Evolutionary conservation across 495 filamentous ascomycete genomes (phyloP).

Genomic region (Neurospora terricola): DNA sequence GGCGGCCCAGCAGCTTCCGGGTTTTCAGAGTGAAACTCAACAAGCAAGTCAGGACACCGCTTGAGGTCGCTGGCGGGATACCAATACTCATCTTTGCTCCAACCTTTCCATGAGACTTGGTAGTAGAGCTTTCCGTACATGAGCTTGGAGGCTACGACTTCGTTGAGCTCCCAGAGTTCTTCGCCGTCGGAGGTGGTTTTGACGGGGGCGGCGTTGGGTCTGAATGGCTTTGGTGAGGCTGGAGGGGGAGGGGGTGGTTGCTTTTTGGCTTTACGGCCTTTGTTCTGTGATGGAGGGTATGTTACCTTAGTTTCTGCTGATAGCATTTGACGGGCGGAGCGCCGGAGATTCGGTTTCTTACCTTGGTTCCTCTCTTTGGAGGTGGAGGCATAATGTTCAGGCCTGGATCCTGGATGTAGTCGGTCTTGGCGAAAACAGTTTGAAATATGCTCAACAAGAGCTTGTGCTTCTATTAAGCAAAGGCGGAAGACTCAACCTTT

Average conservation of each 20-base stretch:
- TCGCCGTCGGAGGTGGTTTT: background rate
- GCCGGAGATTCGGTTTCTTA: rapidly evolving
- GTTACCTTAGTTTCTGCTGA: no score
- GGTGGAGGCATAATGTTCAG: no score
- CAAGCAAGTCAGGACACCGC: background rate
- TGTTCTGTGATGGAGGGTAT: no score
- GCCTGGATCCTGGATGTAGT: no score
- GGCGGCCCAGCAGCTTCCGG: background rate
- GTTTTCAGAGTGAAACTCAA: background rate
- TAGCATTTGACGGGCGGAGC: no score
- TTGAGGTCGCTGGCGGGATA: background rate
- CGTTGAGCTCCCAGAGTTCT: background rate
- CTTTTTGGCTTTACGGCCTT: background rate
- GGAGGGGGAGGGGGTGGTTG: background rate
- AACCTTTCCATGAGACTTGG: background rate
- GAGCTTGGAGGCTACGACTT: background rate
- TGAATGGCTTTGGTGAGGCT: background rate
- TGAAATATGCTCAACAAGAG: background rate
- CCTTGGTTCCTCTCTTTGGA: background rate
- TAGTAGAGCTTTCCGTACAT: background rate
- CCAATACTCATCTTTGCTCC: background rate
- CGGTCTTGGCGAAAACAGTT: no score
- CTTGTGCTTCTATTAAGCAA: background rate
- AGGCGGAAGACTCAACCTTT: background rate
- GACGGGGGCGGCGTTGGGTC: background rate